A percentile compares a stretch with the other conserved stretches of the same genome.
phyloP scores from a whole-genome alignment of 164 flowering plant species.

The Aristolochia californica region DNA sequence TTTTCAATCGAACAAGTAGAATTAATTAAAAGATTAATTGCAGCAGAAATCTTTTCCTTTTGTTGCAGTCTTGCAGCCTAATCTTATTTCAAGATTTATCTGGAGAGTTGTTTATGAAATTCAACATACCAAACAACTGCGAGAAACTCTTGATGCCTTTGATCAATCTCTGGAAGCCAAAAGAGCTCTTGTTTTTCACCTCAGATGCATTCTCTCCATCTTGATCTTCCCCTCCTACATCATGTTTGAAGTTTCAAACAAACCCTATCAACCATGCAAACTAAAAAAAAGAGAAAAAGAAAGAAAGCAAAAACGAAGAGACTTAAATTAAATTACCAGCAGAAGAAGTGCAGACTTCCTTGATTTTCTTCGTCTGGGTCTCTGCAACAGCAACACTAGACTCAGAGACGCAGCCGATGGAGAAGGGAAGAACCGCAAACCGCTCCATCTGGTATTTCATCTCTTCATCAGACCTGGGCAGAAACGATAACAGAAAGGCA shows the following conservation, averaged over 20 bases:
- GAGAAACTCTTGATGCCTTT: conserved; percentile 66
- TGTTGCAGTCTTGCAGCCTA: too few relatives aligned
- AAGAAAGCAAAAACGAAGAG: conserved; percentile 8
- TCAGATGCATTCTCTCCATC: conserved; percentile 31
- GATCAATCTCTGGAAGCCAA: conserved; percentile 47
- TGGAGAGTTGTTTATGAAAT: too few relatives aligned
- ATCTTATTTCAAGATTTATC: too few relatives aligned
- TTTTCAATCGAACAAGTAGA: too few relatives aligned
- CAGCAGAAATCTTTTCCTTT: too few relatives aligned
- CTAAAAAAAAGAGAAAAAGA: too few relatives aligned
- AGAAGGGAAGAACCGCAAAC: conserved; percentile 50
- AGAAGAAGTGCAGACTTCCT: too few relatives aligned
- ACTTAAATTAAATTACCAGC: conserved; percentile 7
- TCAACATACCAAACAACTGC: conserved; percentile 55
- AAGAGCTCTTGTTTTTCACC: conserved; percentile 38
- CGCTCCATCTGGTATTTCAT: conserved; percentile 64
- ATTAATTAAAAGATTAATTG: too few relatives aligned
- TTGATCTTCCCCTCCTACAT: conserved; percentile 15
- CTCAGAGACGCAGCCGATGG: conserved; percentile 45
- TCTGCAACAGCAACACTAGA: conserved; percentile 33
- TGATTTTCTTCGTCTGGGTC: conserved; percentile 22
- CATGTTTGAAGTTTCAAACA: neutral
- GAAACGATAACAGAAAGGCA: conserved; percentile 1
- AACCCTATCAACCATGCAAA: too few relatives aligned
- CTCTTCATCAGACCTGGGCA: conserved; percentile 5